Conservation (phyloP, 345 rosid species). For the Aquilaria malaccensis region DNA sequence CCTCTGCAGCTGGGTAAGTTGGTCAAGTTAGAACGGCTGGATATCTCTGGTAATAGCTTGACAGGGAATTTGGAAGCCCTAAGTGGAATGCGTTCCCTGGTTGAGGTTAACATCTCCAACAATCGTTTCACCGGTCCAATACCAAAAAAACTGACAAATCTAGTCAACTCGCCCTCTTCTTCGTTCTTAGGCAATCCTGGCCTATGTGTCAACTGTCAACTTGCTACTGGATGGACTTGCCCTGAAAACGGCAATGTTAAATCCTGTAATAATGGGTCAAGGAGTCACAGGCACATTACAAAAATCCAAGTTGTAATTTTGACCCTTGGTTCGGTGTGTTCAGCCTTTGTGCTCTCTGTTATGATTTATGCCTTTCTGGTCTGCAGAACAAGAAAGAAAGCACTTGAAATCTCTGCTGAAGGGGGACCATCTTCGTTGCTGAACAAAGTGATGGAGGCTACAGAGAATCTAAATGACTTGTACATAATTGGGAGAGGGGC, state of each 20-base stretch:
- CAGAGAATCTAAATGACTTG: slow-evolving; percentile 55
- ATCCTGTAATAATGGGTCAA: slow-evolving; percentile 28
- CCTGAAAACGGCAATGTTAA: slow-evolving; percentile 20
- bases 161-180: slow-evolving; percentile 32
- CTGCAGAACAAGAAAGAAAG: slow-evolving; percentile 27
- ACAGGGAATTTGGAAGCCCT: slow-evolving; percentile 49
- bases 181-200: slow-evolving; percentile 51
- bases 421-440: slow-evolving; percentile 46
- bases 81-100: slow-evolving; percentile 27
- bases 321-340: slow-evolving; percentile 29
- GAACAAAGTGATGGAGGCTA: slow-evolving; percentile 51
- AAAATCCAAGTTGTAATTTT: slow-evolving; percentile 27
- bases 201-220: slow-evolving; percentile 47
- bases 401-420: slow-evolving; percentile 29
- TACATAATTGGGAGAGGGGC: slow-evolving; percentile 70
- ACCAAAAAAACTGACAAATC: slow-evolving; percentile 35
- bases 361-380: slow-evolving; percentile 22
- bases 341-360: slow-evolving; percentile 24
- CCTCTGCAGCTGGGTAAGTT: slow-evolving; percentile 39
- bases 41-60: slow-evolving; percentile 60
- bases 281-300: slow-evolving; percentile 23
- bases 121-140: slow-evolving; percentile 64
- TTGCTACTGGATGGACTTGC: slow-evolving; percentile 21
- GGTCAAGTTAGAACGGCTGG: slow-evolving; percentile 37
- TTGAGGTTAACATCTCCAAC: slow-evolving; percentile 44